Evolutionary conservation across 345 rosid genomes (phyloP).

Genomic region (Dovyalis caffra): DNA sequence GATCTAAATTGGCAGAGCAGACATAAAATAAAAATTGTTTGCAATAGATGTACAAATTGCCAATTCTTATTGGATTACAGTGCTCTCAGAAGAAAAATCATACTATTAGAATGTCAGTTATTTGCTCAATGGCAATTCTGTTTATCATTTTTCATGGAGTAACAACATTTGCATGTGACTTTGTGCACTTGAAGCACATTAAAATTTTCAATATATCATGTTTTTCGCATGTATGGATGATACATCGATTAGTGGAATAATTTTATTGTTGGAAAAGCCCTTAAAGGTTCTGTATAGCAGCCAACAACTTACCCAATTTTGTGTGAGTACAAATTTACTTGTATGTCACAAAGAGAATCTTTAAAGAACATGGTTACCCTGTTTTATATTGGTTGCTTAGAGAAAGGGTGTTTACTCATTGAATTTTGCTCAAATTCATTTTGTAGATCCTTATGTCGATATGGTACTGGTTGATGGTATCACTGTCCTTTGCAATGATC

Average conservation of each 20-base stretch:
- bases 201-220: neutral
- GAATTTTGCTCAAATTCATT: slow-evolving; percentile 8
- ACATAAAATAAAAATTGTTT: too few species aligned
- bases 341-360: too few species aligned
- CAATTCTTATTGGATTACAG: neutral
- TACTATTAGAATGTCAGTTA: neutral
- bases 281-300: neutral
- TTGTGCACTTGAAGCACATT: neutral
- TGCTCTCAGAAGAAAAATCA: neutral
- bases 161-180: neutral
- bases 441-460: slow-evolving; percentile 62
- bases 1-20: too few species aligned
- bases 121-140: neutral
- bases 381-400: neutral
- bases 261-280: neutral
- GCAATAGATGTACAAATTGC: too few species aligned
- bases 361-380: neutral
- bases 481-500: slow-evolving; percentile 70
- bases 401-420: neutral
- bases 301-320: neutral
- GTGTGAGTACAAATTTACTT: neutral
- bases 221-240: neutral
- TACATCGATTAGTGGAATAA: neutral
- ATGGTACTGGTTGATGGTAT: slow-evolving; percentile 75
- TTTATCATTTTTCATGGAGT: neutral